A percentile compares a stretch with the other conserved stretches of the same genome.
Conservation (phyloP, 176 grass and related monocot species). For the Tillandsia fasciculata region DNA sequence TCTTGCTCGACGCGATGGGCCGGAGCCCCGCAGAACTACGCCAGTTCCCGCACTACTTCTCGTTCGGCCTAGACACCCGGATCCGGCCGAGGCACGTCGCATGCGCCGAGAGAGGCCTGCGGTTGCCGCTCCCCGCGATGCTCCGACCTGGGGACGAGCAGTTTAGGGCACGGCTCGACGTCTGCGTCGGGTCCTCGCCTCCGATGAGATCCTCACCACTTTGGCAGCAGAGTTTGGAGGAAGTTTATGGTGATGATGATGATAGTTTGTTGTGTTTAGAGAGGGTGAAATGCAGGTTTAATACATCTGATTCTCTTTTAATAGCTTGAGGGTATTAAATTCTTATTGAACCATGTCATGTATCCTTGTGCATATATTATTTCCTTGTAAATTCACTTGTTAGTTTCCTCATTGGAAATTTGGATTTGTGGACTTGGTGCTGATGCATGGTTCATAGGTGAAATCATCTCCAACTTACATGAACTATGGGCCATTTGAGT, state of each 20-base stretch:
- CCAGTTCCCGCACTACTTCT: constrained; percentile 84
- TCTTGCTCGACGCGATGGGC: constrained; percentile 42
- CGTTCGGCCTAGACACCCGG: constrained; percentile 54
- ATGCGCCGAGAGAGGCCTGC: constrained; percentile 40
- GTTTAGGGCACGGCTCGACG: constrained; percentile 41
- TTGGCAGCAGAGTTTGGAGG: constrained; percentile 29
- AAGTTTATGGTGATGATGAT: constrained; percentile 11
- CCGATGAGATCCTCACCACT: constrained; percentile 52
- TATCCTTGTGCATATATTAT: no score
- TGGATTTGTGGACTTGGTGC: no score
- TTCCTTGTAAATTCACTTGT: no score
- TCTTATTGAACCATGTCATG: no score
- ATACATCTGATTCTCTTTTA: no score
- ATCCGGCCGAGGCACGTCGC: constrained; percentile 47
- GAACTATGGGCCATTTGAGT: no score
- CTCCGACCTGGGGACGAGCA: constrained; percentile 45
- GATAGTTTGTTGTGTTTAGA: no score
- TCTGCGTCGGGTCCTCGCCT: constrained; percentile 46
- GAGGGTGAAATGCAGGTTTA: no score
- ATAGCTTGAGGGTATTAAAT: no score
- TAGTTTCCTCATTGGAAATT: no score
- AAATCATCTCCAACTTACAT: no score
- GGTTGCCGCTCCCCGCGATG: constrained; percentile 64
- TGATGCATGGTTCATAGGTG: no score
- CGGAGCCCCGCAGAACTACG: constrained; percentile 46